Percentiles rank a stretch among this genome's conserved stretches.
Conservation (phyloP, 2,329 filamentous ascomycete genomes). For the Cadophora malorum region DNA sequence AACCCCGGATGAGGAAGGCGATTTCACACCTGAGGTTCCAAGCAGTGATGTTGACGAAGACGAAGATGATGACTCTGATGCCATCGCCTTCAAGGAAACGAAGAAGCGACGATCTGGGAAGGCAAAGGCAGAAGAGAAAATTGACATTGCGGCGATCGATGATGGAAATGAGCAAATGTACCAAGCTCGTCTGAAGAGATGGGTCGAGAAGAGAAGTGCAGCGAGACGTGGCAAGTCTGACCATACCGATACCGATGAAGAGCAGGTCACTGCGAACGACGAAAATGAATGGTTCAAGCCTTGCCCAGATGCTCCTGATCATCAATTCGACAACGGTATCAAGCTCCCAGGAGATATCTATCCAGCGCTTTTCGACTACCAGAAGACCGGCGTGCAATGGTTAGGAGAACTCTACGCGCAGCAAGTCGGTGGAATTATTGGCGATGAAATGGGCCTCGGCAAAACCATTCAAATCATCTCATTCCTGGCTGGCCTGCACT, state of each 20-base stretch:
- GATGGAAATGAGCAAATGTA: conserved; percentile 89
- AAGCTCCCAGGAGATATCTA: conserved; percentile 91
- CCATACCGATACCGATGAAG: conserved; percentile 47
- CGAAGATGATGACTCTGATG: conserved; percentile 43
- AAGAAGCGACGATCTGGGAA: conserved; percentile 47
- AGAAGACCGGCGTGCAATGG: conserved; percentile 97
- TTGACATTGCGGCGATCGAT: conserved; percentile 62
- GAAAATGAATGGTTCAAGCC: conserved; percentile 82
- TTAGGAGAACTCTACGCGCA: conserved; percentile 90
- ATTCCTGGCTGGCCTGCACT: conserved; percentile 82
- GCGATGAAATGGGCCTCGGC: conserved; percentile 98
- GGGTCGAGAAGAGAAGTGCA: conserved; percentile 69
- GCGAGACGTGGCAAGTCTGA: conserved; percentile 57
- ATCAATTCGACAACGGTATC: conserved; percentile 73
- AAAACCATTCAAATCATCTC: conserved; percentile 83
- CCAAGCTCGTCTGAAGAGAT: conserved; percentile 74
- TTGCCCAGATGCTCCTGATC: conserved; percentile 81
- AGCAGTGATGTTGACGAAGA: conserved; percentile 43
- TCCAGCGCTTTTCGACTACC: conserved; percentile 92
- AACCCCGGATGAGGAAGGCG: conserved; percentile 45
- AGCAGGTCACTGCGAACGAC: conserved; percentile 51
- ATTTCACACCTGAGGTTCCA: conserved; percentile 38
- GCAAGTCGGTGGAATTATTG: conserved; percentile 90
- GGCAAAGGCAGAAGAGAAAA: conserved; percentile 42
- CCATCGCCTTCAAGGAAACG: conserved; percentile 47